These are phyloP conservation scores for Insectozyma bohioensis DNA, from an alignment of 1,139 yeast genomes.

Conservation along the genomic window DNA sequence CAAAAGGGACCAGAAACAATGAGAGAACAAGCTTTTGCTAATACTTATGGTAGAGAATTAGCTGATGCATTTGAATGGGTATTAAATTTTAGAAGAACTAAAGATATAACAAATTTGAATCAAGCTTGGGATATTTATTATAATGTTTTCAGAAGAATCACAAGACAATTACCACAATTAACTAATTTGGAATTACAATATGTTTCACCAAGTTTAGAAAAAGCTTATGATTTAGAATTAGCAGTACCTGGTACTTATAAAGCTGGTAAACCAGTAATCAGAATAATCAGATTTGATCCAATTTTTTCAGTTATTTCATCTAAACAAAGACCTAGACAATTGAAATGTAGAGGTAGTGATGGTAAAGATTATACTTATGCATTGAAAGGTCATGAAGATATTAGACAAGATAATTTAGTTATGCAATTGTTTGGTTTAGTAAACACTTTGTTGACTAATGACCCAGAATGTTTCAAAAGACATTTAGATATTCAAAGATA, in stretches of 20 bases:
- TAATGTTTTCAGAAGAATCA: conserved; percentile 87
- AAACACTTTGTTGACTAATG: conserved; percentile 82
- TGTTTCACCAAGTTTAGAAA: conserved; percentile 86
- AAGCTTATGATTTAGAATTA: conserved; percentile 75
- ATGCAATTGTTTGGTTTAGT: conserved; percentile 98
- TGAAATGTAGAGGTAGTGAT: conserved; percentile 80
- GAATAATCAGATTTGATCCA: conserved; percentile 77
- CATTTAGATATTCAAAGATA: conserved; percentile 90
- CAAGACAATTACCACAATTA: conserved; percentile 84
- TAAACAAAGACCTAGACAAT: conserved; percentile 90
- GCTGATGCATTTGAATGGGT: conserved; percentile 96
- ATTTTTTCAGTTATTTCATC: conserved; percentile 88
- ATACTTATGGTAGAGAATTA: conserved; percentile 90
- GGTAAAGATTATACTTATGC: conserved; percentile 83
- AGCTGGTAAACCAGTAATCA: conserved; percentile 78
- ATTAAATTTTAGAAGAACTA: conserved; percentile 76
- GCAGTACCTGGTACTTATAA: conserved; percentile 94
- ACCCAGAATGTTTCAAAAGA: conserved; percentile 94
- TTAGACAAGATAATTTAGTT: conserved; percentile 94
- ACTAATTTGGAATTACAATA: conserved; percentile 87
- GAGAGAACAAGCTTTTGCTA: conserved; percentile 89
- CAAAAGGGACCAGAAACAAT: conserved; percentile 89
- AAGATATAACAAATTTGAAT: conserved; percentile 83
- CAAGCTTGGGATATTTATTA: conserved; percentile 99
- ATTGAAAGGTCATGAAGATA: conserved; percentile 96